These are phyloP conservation scores for Erysimum cheiranthoides DNA, from an alignment of 345 rosid genomes.

Conservation along the genomic window DNA sequence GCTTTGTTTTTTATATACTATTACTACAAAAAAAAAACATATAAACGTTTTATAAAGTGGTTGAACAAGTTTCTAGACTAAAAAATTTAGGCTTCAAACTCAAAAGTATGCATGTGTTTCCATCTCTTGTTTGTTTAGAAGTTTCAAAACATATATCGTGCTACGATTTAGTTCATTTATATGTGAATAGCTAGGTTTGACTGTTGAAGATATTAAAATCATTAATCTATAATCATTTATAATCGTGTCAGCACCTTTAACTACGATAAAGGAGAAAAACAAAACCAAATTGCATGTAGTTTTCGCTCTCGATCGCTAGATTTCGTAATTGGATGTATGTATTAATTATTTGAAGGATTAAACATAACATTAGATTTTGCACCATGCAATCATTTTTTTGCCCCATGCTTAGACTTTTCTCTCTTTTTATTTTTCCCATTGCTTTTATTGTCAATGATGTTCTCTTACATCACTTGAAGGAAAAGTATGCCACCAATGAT, in stretches of 20 bases:
- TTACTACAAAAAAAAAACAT: not conserved
- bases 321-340: not conserved
- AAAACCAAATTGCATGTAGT: not conserved
- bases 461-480: slow-evolving; percentile 35
- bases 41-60: not conserved
- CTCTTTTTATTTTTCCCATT: not conserved
- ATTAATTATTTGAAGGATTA: not conserved
- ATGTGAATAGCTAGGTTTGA: slow-evolving; percentile 16
- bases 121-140: not conserved
- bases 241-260: slow-evolving; percentile 1
- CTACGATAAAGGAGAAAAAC: not conserved
- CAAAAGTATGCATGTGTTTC: slow-evolving; percentile 6
- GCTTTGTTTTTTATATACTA: slow-evolving; percentile 2
- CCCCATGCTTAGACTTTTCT: slow-evolving; percentile 31
- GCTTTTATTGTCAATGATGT: slow-evolving; percentile 9
- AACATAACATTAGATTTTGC: slow-evolving; percentile 5
- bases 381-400: slow-evolving; percentile 21
- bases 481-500: slow-evolving; percentile 38
- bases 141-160: slow-evolving; percentile 12
- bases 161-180: not conserved
- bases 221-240: not conserved
- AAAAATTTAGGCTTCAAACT: slow-evolving; percentile 2
- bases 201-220: not conserved
- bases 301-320: too few species aligned
- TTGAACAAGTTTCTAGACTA: slow-evolving; percentile 2